Percentiles rank a stretch among this genome's conserved stretches.
phyloP scores from a whole-genome alignment of 257 asterid genomes.

The Voacanga thouarsii region DNA sequence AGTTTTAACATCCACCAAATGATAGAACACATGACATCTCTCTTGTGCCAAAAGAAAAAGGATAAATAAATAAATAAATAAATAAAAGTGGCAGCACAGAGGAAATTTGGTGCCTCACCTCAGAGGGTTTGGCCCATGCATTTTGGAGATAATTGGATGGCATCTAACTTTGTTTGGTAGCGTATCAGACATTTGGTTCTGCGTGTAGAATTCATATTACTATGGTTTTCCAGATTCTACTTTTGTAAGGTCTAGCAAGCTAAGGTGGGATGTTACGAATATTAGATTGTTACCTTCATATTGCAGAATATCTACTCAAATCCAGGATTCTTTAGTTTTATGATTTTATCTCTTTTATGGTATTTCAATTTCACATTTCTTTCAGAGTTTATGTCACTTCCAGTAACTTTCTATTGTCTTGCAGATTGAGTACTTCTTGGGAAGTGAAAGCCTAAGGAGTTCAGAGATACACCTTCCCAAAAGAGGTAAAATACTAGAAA shows the following conservation, averaged over 20 bases:
- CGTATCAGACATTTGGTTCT: no score
- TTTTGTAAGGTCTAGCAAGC: not conserved
- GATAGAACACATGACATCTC: no score
- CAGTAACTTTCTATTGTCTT: slow-evolving; percentile 7
- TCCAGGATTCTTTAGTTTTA: not conserved
- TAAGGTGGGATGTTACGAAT: not conserved
- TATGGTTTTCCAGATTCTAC: not conserved
- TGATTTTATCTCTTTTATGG: not conserved
- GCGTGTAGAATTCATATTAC: no score
- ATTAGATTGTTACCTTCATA: not conserved
- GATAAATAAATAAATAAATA: no score
- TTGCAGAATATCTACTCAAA: not conserved
- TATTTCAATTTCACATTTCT: not conserved
- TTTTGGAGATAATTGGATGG: no score
- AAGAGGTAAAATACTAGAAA: slow-evolving; percentile 67
- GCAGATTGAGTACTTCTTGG: slow-evolving; percentile 86
- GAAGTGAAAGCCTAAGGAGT: slow-evolving; percentile 73
- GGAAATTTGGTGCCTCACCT: no score
- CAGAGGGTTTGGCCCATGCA: no score
- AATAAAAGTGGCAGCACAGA: no score
- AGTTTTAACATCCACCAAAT: no score
- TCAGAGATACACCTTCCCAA: slow-evolving; percentile 39
- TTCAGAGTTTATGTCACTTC: not conserved
- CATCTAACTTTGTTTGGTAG: no score
- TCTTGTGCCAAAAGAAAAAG: no score